Percentiles rank a stretch among this genome's conserved stretches.
Conservation (phyloP, 2,329 filamentous ascomycete species). For the Macroventuria anomochaeta region DNA sequence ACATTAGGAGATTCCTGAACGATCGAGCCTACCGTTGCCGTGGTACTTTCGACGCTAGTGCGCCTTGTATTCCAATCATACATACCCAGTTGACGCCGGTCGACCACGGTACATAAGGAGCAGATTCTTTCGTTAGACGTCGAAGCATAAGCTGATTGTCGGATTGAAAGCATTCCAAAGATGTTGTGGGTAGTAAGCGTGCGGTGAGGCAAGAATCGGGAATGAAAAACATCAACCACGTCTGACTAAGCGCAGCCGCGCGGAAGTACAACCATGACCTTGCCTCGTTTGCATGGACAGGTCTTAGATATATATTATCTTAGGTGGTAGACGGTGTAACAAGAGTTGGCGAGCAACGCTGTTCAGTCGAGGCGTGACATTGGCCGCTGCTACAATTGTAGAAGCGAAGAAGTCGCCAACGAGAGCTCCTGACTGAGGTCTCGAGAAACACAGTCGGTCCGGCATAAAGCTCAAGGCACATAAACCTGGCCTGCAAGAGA, state of each 20-base stretch:
- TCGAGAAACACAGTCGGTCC: too few species aligned
- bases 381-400: not conserved
- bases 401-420: too few species aligned
- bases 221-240: not conserved
- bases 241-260: not conserved
- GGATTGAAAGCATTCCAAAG: not conserved
- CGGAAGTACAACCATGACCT: not conserved
- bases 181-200: not conserved
- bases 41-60: not conserved
- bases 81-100: not conserved
- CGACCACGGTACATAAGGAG: not conserved
- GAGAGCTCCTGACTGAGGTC: too few species aligned
- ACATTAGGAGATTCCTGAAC: not conserved
- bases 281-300: not conserved
- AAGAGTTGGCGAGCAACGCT: not conserved
- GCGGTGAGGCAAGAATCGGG: too few species aligned
- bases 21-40: not conserved
- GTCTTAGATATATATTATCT: not conserved
- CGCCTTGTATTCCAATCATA: not conserved
- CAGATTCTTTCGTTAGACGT: not conserved
- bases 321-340: not conserved
- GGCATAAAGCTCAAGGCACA: too few species aligned
- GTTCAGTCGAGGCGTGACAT: not conserved
- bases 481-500: too few species aligned
- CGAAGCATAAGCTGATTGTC: too few species aligned